Percentiles rank a stretch among this genome's conserved stretches.
phyloP scores from a whole-genome alignment of 2,329 filamentous ascomycete species.

The Epichloe aotearoae region DNA sequence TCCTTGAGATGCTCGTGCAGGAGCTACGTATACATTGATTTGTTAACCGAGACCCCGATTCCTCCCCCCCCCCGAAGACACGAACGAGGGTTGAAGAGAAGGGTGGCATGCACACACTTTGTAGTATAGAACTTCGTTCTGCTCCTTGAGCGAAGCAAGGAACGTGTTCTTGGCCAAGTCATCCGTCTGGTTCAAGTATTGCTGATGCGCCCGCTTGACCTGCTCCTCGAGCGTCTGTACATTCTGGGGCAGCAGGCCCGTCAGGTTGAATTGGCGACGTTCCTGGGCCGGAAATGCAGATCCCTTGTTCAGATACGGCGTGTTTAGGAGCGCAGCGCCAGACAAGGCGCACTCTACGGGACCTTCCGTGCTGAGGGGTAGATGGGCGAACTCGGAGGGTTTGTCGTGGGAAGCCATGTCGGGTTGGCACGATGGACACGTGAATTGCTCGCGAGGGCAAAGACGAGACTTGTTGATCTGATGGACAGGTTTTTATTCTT shows the following conservation, averaged over 20 bases:
- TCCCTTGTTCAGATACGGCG: constrained; percentile 57
- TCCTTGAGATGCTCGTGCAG: constrained; percentile 68
- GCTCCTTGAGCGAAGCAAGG: constrained; percentile 70
- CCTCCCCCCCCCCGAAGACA: too few species aligned
- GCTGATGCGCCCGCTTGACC: constrained; percentile 62
- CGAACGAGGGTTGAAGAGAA: not conserved
- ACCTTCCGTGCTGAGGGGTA: constrained; percentile 23
- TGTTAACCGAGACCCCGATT: too few species aligned
- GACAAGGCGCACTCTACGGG: constrained; percentile 24
- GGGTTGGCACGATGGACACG: too few species aligned
- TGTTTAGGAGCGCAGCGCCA: constrained; percentile 22
- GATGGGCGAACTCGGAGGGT: constrained; percentile 16
- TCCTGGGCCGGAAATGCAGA: constrained; percentile 63
- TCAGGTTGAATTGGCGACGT: constrained; percentile 53
- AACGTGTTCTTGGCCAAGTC: constrained; percentile 78
- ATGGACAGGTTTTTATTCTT: too few species aligned
- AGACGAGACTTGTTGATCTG: too few species aligned
- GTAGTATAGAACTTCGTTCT: constrained; percentile 76
- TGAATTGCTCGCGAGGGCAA: too few species aligned
- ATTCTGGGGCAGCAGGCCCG: constrained; percentile 58
- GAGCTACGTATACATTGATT: constrained; percentile 32
- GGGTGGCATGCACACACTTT: constrained; percentile 31
- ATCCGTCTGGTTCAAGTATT: constrained; percentile 51
- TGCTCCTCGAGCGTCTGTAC: constrained; percentile 68
- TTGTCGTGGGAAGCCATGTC: not conserved